These are phyloP conservation scores for Calonectria naviculata DNA, from an alignment of 2,329 filamentous ascomycete genomes.

Conservation along the genomic window DNA sequence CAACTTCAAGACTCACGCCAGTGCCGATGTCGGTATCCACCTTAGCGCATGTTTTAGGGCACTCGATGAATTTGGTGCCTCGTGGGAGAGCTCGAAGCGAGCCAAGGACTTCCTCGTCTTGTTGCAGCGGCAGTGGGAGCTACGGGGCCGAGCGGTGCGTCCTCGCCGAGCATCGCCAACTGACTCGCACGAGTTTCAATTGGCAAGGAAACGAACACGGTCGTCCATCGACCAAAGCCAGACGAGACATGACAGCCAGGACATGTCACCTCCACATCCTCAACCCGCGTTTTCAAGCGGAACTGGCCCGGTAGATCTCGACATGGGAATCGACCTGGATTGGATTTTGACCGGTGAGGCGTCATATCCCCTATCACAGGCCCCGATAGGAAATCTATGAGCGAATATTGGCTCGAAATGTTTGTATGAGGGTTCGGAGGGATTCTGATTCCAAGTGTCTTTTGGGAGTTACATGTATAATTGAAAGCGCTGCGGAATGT, in stretches of 20 bases:
- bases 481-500: not conserved
- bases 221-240: constrained; percentile 18
- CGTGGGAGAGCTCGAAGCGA: constrained; percentile 40
- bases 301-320: constrained; percentile 24
- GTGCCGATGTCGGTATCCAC: constrained; percentile 22
- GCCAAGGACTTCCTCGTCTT: constrained; percentile 35
- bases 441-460: not conserved
- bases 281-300: constrained; percentile 14
- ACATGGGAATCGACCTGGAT: constrained; percentile 30
- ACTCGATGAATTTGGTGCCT: constrained; percentile 31
- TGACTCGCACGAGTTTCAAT: not conserved
- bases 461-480: not conserved
- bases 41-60: constrained; percentile 39
- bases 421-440: not conserved
- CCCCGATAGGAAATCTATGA: not conserved
- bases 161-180: constrained; percentile 3
- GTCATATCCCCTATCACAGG: constrained; percentile 14
- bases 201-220: constrained; percentile 30
- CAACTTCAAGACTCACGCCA: constrained; percentile 25
- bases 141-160: constrained; percentile 17
- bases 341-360: constrained; percentile 33
- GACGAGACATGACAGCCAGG: not conserved
- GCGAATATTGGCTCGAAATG: not conserved
- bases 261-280: constrained; percentile 9
- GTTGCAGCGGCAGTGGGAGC: constrained; percentile 36